Base-by-base conservation (phyloP, 176 grass and related monocot genomes). In the Cenchrus americanus region DNA sequence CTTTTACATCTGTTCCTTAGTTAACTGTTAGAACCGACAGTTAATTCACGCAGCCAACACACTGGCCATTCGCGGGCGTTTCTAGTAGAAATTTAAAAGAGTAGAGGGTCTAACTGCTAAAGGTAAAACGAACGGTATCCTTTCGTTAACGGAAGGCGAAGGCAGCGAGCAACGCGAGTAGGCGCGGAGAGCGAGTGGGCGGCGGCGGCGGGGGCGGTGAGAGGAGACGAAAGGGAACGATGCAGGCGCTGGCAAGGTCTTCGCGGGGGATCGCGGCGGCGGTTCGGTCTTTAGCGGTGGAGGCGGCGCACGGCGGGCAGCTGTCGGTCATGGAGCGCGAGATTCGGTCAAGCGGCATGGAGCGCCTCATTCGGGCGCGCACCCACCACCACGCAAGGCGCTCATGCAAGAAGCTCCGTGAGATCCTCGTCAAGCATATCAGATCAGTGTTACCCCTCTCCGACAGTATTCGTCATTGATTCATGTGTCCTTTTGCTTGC, bases 371-470 rank as follows among this genome's bases (percentile, higher is more conserved):
- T 83, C 72, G 61, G 52, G 73, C 85, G 66, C 91, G 69, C 53
- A 83, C 86, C 15, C 69, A 87, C 51, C 64, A 92, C 76, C 96
- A 99, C 77, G 81, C 81, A 99, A 99, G 96, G 86, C 87, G 21
- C 96, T 99, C 78, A 55, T 92, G 87, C 83, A 88, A 83, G 85
- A 99, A 89, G 87, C 96, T 99, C 77, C 91, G 89, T 40, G 71
- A 92, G 46, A 90, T 94, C 79, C 87, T 99, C 78, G 66, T 94
- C 69, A 99, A 94, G 81, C 96, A 96, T 87, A 96, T 99, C 83
- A 96, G 96, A 91, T 99, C 46, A 13, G 91, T 46, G 26, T 65
- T 37, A 1, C 3, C 5, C 37, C 47, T 43, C 64, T 70, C 7
- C 66, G 18, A 0, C 26, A 14, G 24, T 15, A 24, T 17, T 18